These are phyloP conservation scores for Spinellus fusiger DNA, from an alignment of 192 early-diverging fungal species.

Conservation along the genomic window DNA sequence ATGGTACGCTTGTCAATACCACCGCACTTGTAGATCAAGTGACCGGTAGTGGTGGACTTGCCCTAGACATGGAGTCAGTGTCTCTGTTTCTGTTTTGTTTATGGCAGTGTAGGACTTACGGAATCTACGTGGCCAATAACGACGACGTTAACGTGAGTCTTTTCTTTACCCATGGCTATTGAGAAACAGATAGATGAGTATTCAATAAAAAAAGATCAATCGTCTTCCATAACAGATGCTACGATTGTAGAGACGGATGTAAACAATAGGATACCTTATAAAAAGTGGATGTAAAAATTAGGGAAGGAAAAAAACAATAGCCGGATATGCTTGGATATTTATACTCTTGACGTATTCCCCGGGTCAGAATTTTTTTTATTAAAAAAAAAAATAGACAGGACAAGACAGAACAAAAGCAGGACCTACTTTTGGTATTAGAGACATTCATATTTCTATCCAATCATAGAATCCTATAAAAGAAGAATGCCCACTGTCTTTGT, in stretches of 20 bases:
- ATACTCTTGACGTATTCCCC: neutral
- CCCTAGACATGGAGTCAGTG: constrained; percentile 37
- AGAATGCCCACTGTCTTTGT: too few relatives aligned
- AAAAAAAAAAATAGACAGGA: too few relatives aligned
- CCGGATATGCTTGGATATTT: neutral
- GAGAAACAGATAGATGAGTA: neutral
- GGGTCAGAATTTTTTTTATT: neutral
- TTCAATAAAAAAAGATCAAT: neutral
- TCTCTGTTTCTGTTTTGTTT: neutral
- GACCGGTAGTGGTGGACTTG: constrained; percentile 99
- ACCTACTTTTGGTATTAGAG: too few relatives aligned
- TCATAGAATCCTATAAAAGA: too few relatives aligned
- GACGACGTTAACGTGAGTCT: constrained; percentile 89
- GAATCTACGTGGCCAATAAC: constrained; percentile 99
- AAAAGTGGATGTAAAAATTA: neutral
- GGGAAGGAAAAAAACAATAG: neutral
- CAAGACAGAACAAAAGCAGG: too few relatives aligned
- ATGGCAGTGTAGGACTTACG: constrained; percentile 46
- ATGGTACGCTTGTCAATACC: constrained; percentile 99
- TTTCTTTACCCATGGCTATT: constrained; percentile 60
- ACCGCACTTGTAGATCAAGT: constrained; percentile 99
- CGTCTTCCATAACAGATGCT: neutral
- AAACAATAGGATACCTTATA: neutral
- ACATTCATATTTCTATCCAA: too few relatives aligned
- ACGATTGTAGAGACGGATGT: neutral